These are phyloP conservation scores for Corinectria fuckeliana DNA, from an alignment of 2,329 filamentous ascomycete species.

Conservation along the genomic window DNA sequence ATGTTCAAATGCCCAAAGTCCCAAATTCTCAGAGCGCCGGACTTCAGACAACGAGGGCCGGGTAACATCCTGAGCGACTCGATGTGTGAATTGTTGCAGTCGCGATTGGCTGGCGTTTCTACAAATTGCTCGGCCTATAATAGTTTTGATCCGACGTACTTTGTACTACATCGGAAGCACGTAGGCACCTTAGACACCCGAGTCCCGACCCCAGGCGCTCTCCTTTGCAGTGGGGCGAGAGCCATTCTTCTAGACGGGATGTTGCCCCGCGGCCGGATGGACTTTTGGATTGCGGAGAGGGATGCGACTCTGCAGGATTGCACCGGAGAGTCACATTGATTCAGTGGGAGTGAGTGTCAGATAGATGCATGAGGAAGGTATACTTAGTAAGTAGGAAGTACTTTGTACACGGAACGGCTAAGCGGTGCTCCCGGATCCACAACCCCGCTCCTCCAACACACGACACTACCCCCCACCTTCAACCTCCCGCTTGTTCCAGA, in stretches of 20 bases:
- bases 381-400: too few species aligned
- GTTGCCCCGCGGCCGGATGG: not conserved
- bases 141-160: too few species aligned
- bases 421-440: not conserved
- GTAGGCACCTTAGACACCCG: too few species aligned
- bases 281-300: not conserved
- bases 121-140: too few species aligned
- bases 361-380: too few species aligned
- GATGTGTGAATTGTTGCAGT: too few species aligned
- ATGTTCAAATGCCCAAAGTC: too few species aligned
- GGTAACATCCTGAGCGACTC: too few species aligned
- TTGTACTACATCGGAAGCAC: too few species aligned
- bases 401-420: not conserved
- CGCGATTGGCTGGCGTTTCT: too few species aligned
- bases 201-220: not conserved
- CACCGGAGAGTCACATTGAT: not conserved
- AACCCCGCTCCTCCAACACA: not conserved
- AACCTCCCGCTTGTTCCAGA: slow-evolving; percentile 14
- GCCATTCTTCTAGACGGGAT: slow-evolving; percentile 5
- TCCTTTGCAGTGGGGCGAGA: slow-evolving; percentile 3
- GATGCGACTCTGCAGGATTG: slow-evolving; percentile 2
- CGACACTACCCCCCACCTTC: not conserved
- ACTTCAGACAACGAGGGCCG: too few species aligned
- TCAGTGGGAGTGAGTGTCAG: not conserved
- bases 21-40: not conserved